These are phyloP conservation scores for Cladosporium sp. DNA, from an alignment of 2,329 filamentous ascomycete genomes.

Conservation along the genomic window DNA sequence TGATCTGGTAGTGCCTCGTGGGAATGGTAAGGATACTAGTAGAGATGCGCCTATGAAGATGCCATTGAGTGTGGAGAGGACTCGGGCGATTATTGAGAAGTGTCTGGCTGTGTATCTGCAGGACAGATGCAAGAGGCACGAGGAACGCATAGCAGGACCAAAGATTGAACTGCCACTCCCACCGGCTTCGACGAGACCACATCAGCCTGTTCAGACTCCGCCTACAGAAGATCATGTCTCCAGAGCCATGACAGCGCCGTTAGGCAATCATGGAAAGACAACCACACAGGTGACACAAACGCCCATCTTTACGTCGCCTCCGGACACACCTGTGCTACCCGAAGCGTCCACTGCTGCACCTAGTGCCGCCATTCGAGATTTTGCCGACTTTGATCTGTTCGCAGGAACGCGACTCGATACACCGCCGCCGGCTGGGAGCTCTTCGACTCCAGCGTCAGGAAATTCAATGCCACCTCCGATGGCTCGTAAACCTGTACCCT, in stretches of 20 bases:
- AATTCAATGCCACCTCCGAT: slow-evolving; percentile 11
- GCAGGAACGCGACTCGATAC: slow-evolving; percentile 21
- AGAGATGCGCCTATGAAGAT: slow-evolving; percentile 23
- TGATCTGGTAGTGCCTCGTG: slow-evolving; percentile 52
- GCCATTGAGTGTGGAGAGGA: slow-evolving; percentile 58
- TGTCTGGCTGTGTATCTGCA: slow-evolving; percentile 51
- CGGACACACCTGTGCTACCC: slow-evolving; percentile 13
- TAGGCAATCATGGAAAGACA: neutral
- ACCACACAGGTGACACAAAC: slow-evolving; percentile 19
- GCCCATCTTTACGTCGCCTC: slow-evolving; percentile 24
- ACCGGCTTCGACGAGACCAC: neutral
- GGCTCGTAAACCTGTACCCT: slow-evolving; percentile 24
- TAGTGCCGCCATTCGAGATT: slow-evolving; percentile 24
- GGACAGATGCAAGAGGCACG: slow-evolving; percentile 23
- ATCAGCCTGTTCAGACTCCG: neutral
- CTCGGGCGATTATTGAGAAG: slow-evolving; percentile 53
- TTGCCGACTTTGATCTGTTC: slow-evolving; percentile 24
- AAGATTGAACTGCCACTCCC: neutral
- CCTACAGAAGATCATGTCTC: neutral
- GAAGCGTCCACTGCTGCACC: slow-evolving; percentile 8
- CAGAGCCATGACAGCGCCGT: neutral
- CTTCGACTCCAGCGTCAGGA: slow-evolving; percentile 8
- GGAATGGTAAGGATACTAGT: slow-evolving; percentile 15
- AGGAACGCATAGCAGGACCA: slow-evolving; percentile 1
- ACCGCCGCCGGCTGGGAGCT: slow-evolving; percentile 14